These are phyloP conservation scores for Diaporthe velutina DNA, from an alignment of 2,329 filamentous ascomycete genomes.

Conservation along the genomic window DNA sequence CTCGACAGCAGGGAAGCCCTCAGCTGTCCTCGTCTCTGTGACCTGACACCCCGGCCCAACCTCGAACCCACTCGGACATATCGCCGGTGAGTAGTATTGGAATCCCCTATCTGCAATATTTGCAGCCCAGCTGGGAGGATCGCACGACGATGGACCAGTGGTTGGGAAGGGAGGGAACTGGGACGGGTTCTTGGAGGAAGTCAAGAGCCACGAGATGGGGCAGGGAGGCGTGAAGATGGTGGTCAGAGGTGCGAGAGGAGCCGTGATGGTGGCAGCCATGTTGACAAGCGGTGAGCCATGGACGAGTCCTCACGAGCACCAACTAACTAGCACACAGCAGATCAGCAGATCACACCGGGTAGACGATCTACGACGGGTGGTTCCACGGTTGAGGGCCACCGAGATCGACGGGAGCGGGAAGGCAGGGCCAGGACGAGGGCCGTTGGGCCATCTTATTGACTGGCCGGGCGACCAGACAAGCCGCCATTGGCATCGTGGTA, in stretches of 20 bases:
- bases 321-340: not conserved
- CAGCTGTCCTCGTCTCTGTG: constrained; percentile 44
- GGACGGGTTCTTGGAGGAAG: constrained; percentile 52
- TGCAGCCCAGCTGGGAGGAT: constrained; percentile 52
- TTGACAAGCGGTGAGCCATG: constrained; percentile 4
- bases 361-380: constrained; percentile 6
- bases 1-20: constrained; percentile 49
- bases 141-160: constrained; percentile 48
- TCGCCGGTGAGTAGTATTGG: constrained; percentile 55
- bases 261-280: constrained; percentile 40
- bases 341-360: constrained; percentile 12
- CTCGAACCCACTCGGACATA: constrained; percentile 54
- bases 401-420: constrained; percentile 20
- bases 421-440: constrained; percentile 23
- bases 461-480: not conserved
- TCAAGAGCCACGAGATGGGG: constrained; percentile 55
- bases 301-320: constrained; percentile 13
- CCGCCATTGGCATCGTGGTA: constrained; percentile 11
- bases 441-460: constrained; percentile 21
- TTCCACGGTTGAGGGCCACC: constrained; percentile 15
- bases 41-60: constrained; percentile 49
- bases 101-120: constrained; percentile 53
- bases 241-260: constrained; percentile 53
- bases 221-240: constrained; percentile 57
- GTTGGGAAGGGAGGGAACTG: constrained; percentile 53